Percentiles rank a stretch among this genome's conserved stretches.
Conservation (phyloP, 1,284 basidiomycete species). For the Trichosporon asahii region DNA sequence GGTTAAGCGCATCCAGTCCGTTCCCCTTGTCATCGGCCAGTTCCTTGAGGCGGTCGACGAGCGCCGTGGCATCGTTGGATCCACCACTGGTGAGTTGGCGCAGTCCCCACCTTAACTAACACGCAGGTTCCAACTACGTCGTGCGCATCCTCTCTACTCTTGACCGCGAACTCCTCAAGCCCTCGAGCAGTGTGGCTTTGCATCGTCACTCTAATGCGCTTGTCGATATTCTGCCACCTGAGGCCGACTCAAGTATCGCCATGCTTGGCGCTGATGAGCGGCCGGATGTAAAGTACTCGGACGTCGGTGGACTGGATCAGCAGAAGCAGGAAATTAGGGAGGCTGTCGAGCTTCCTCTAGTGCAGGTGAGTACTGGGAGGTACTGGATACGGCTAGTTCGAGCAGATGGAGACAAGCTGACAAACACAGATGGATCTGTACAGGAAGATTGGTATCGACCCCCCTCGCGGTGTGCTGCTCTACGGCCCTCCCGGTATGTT, state of each 20-base stretch:
- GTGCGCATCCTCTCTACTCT: slow-evolving; percentile 96
- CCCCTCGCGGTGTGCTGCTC: slow-evolving; percentile 86
- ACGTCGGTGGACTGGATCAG: slow-evolving; percentile 94
- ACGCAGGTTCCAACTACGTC: slow-evolving; percentile 88
- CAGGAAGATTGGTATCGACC: slow-evolving; percentile 99
- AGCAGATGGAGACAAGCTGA: neutral
- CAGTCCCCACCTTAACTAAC: neutral
- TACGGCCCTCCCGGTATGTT: slow-evolving; percentile 76
- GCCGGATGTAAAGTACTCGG: slow-evolving; percentile 82
- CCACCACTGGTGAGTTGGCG: slow-evolving; percentile 67
- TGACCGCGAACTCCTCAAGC: slow-evolving; percentile 95
- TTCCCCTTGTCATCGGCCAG: slow-evolving; percentile 99
- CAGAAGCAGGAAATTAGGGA: slow-evolving; percentile 99
- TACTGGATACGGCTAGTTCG: neutral
- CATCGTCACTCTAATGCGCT: slow-evolving; percentile 98
- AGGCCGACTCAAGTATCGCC: slow-evolving; percentile 94
- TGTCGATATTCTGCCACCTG: slow-evolving; percentile 96
- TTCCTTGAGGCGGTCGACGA: slow-evolving; percentile 99
- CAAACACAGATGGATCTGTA: slow-evolving; percentile 84
- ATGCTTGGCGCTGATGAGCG: slow-evolving; percentile 93
- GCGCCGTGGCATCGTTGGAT: slow-evolving; percentile 94
- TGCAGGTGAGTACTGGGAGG: slow-evolving; percentile 49
- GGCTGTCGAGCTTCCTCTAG: slow-evolving; percentile 96
- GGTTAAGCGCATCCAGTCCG: slow-evolving; percentile 98
- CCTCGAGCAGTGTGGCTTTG: slow-evolving; percentile 92